Conservation (phyloP, 2,329 filamentous ascomycete species). For the Botrytis byssoidea region DNA sequence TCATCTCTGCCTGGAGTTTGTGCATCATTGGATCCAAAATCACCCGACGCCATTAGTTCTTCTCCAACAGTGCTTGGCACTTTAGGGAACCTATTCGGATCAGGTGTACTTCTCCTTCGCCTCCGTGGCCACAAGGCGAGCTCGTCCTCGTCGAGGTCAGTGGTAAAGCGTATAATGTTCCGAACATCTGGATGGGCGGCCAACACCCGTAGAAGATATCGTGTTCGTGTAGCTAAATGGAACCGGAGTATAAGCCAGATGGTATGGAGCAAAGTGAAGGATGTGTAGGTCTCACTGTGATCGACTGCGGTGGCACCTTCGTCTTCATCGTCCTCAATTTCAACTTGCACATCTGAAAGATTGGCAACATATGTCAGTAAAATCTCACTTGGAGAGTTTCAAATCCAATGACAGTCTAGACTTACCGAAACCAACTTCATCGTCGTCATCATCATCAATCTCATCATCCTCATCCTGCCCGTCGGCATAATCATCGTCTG, state of each 20-base stretch:
- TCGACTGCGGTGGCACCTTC: constrained; percentile 36
- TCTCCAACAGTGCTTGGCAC: constrained; percentile 76
- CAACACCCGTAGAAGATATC: constrained; percentile 30
- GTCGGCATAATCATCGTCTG: background rate
- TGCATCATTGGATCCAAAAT: constrained; percentile 69
- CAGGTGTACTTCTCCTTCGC: constrained; percentile 45
- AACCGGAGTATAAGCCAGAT: constrained; percentile 35
- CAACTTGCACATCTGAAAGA: constrained; percentile 11
- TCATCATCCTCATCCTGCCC: background rate
- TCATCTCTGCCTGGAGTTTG: constrained; percentile 39
- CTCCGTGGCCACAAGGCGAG: constrained; percentile 46
- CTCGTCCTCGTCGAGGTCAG: constrained; percentile 28
- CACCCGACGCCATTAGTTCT: constrained; percentile 77
- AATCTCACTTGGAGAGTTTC: background rate
- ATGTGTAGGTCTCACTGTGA: constrained; percentile 40
- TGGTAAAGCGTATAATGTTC: constrained; percentile 21
- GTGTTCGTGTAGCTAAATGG: constrained; percentile 29
- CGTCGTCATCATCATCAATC: background rate
- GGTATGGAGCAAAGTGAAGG: constrained; percentile 28
- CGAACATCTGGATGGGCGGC: constrained; percentile 23
- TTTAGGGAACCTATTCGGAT: constrained; percentile 69
- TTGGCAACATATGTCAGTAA: background rate
- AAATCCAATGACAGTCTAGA: background rate
- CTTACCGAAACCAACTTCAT: constrained; percentile 7
- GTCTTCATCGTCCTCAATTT: constrained; percentile 35